These are phyloP conservation scores for Schizosaccharomyces cryophilus DNA, from an alignment of 805 yeast species.

Conservation along the genomic window DNA sequence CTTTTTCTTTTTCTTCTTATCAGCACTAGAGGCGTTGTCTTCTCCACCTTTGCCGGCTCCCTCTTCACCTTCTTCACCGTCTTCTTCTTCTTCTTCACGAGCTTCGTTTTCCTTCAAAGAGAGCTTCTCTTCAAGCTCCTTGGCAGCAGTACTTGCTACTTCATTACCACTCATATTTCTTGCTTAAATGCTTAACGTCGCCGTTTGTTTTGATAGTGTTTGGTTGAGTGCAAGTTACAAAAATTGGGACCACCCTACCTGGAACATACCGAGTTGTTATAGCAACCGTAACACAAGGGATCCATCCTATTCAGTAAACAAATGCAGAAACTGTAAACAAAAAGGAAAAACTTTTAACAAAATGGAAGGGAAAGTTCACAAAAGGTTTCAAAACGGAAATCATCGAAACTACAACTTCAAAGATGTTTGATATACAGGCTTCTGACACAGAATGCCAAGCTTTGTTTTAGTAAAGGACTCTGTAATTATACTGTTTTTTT, in stretches of 20 bases:
- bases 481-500: no score
- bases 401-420: not conserved
- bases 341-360: not conserved
- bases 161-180: not conserved
- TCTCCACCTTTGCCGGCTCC: not conserved
- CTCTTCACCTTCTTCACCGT: not conserved
- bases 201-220: not conserved
- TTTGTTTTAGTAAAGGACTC: no score
- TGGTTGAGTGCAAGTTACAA: not conserved
- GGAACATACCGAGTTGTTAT: not conserved
- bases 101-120: not conserved
- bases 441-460: no score
- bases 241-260: no score
- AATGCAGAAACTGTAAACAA: not conserved
- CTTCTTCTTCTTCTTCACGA: not conserved
- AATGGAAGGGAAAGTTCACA: not conserved
- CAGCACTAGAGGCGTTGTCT: not conserved
- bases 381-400: no score
- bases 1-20: constrained; percentile 30
- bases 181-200: no score
- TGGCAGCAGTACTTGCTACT: not conserved
- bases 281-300: not conserved
- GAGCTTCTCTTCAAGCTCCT: not conserved
- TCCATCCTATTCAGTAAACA: not conserved
- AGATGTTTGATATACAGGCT: no score